phyloP scores from a whole-genome alignment of 331 rosid genomes.

The Acacia pycnantha region DNA sequence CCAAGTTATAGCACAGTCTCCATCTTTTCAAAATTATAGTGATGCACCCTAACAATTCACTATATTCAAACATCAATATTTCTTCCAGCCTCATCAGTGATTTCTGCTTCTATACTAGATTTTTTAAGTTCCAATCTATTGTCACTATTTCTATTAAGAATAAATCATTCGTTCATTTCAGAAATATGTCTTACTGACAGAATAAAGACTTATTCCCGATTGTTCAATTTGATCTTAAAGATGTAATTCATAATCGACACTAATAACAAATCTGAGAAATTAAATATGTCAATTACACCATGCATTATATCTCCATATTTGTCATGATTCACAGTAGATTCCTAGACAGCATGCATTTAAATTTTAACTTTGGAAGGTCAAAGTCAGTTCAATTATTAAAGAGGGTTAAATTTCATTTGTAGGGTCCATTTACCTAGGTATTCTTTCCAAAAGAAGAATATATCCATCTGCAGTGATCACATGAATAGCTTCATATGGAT shows the following conservation, averaged over 20 bases:
- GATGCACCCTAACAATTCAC: neutral
- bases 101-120: neutral
- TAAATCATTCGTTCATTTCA: neutral
- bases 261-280: neutral
- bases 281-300: constrained; percentile 1
- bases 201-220: neutral
- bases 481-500: constrained; percentile 87
- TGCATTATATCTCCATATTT: constrained; percentile 4
- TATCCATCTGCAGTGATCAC: constrained; percentile 90
- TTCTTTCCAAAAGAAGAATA: constrained; percentile 93
- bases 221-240: constrained; percentile 7
- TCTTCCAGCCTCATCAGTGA: neutral
- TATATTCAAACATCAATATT: constrained; percentile 6
- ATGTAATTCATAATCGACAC: constrained; percentile 10
- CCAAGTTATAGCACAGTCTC: constrained; percentile 6
- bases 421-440: constrained; percentile 69
- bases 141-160: constrained; percentile 16
- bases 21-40: neutral
- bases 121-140: neutral
- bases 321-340: neutral
- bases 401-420: neutral
- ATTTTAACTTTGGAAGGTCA: constrained; percentile 19
- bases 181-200: constrained; percentile 8
- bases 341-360: constrained; percentile 4
- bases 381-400: neutral